Evolutionary conservation across 164 flowering plant genomes (phyloP), one percentile per base, ranked within the genome.

Genomic region (Hamamelis virginiana): DNA sequence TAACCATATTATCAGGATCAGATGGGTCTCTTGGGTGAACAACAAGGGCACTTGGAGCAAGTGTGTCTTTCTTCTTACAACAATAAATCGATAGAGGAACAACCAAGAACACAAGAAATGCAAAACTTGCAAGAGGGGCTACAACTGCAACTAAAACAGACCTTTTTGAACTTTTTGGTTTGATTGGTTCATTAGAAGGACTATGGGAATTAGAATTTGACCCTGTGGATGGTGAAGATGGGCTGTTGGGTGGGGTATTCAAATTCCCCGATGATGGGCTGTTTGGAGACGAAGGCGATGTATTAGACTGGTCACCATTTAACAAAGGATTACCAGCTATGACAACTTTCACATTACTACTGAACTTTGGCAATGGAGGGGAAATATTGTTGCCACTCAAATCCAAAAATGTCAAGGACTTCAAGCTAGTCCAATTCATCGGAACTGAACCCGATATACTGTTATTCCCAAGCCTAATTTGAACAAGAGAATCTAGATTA

Each of bases 1-100:
- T 87, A 38, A 87, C 81, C 50, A 41, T 53, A 38, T 79, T 84
- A 48, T 84, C 85, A 0, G 86, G 38, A 75, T 85, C 88, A 41
- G 87, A 87, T 10, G 88, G 87, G 58, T 85, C 88, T 63, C 88
- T 76, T 15, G 95, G 95, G 65, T 87, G 89, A 69, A 88, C 61
- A 46, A 86, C 88, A 38, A 86, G 71, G 61, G 87, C 77, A 52
- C 74, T 77, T 3, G 91, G 79, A 60, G 83, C 72, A 45, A 14
- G 15, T 8, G 68, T 47, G 5, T 64, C 69, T 69, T 76, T 84
- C 75, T 72, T 83, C 75, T 77, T 86, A 46, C 75, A 76, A 47
- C 69, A 81, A 61, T 74, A 83, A 33, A 85, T 56, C 38, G 71
- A 76, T n/a, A 89, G 52, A 23, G 82, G 82, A 57, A 84, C 57